Percentiles rank a stretch among this genome's conserved stretches.
Evolutionary conservation across 352 stramenopile species (phyloP).

Genomic region (Halophytophthora batemanensis): DNA sequence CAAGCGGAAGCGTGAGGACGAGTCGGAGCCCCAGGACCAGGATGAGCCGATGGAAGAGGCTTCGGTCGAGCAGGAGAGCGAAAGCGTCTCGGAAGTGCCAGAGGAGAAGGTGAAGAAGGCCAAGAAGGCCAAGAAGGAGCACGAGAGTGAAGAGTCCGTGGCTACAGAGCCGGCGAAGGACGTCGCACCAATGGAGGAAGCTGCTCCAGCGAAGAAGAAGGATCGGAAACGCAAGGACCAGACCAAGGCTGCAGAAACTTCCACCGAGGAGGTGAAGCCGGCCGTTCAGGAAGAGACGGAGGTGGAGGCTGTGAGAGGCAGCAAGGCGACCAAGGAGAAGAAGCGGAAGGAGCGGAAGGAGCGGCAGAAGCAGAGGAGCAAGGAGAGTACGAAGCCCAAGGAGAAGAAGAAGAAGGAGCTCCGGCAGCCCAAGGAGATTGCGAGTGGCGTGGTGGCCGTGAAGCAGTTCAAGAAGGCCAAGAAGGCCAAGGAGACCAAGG

Average conservation of each 20-base stretch:
- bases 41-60: conserved; percentile 5
- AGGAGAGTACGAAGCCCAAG: conserved; percentile 18
- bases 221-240: conserved; percentile 17
- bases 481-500: conserved; percentile 27
- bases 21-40: conserved; percentile 6
- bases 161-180: conserved; percentile 6
- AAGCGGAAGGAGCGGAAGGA: conserved; percentile 24
- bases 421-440: conserved; percentile 58
- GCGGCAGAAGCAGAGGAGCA: conserved; percentile 25
- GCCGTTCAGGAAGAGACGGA: conserved; percentile 9
- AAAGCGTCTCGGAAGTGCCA: conserved; percentile 9
- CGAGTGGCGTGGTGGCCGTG: conserved; percentile 69
- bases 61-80: background rate
- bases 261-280: conserved; percentile 24
- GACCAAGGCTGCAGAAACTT: conserved; percentile 2
- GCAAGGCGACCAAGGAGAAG: conserved; percentile 26
- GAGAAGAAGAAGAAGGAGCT: conserved; percentile 26
- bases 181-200: conserved; percentile 10
- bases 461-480: conserved; percentile 79
- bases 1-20: conserved; percentile 28
- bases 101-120: conserved; percentile 26
- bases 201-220: conserved; percentile 17
- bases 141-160: conserved; percentile 18
- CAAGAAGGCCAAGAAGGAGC: conserved; percentile 23
- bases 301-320: conserved; percentile 20